Evolutionary conservation across 2,329 filamentous ascomycete genomes (phyloP).

Genomic region (Aspergillus sp.): DNA sequence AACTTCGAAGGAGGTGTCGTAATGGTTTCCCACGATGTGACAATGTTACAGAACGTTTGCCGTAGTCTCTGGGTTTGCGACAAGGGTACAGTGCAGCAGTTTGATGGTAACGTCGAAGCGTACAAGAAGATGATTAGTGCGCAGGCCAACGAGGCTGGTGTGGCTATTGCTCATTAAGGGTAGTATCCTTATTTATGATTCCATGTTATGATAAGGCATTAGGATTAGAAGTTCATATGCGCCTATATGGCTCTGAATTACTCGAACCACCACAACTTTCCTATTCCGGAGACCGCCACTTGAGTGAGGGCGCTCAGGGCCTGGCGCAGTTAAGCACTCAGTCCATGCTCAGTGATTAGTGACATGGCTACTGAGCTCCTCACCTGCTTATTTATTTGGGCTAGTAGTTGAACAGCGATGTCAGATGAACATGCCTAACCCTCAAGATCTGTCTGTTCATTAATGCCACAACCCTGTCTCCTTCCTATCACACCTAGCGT

Average conservation of each 20-base stretch:
- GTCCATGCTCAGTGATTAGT: no score
- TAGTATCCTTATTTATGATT: constrained; percentile 2
- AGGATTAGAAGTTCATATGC: constrained; percentile 1
- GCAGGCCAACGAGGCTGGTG: constrained; percentile 81
- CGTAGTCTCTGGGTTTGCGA: constrained; percentile 96
- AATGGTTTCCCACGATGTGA: constrained; percentile 99
- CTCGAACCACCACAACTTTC: constrained; percentile 2
- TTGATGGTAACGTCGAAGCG: constrained; percentile 85
- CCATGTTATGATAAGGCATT: not conserved
- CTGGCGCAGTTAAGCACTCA: constrained; percentile 2
- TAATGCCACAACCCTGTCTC: no score
- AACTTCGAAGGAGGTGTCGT: constrained; percentile 90
- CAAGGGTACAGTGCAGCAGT: constrained; percentile 87
- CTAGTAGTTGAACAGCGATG: no score
- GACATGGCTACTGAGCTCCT: no score
- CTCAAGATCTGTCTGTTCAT: no score
- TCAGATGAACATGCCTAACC: no score
- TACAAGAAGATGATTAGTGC: constrained; percentile 96
- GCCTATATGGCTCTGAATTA: constrained; percentile 8
- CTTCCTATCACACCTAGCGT: no score
- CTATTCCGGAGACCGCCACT: constrained; percentile 1
- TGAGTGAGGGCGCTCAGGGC: constrained; percentile 3
- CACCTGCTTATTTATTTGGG: no score
- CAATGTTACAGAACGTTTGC: constrained; percentile 95
- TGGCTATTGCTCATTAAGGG: constrained; percentile 45